phyloP scores from a whole-genome alignment of 1,139 yeast species.

The Eremothecium gossypii region DNA sequence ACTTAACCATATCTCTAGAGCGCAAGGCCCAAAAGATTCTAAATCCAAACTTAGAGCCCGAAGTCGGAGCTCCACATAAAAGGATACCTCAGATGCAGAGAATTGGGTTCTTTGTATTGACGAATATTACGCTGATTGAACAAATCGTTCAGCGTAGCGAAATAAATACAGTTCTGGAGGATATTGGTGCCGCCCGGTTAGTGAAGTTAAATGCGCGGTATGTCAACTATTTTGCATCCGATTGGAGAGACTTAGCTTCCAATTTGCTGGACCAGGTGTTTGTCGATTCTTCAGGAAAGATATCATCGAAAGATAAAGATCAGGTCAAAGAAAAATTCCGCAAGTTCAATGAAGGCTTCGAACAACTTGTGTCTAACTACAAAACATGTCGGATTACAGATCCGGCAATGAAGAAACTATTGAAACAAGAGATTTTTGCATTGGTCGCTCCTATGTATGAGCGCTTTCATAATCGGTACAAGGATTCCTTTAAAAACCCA shows the following conservation, averaged over 20 bases:
- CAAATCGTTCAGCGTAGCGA: slow-evolving; percentile 59
- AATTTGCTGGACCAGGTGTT: slow-evolving; percentile 65
- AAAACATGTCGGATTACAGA: slow-evolving; percentile 60
- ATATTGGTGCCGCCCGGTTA: slow-evolving; percentile 51
- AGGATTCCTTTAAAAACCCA: slow-evolving; percentile 28
- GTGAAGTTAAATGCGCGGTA: slow-evolving; percentile 66
- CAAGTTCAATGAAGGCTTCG: slow-evolving; percentile 75
- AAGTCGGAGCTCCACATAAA: slow-evolving; percentile 17
- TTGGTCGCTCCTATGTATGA: slow-evolving; percentile 76
- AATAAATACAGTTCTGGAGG: slow-evolving; percentile 47
- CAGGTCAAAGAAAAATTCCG: slow-evolving; percentile 78
- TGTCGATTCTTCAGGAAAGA: slow-evolving; percentile 38
- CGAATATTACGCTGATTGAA: slow-evolving; percentile 66
- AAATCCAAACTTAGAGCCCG: slow-evolving; percentile 33
- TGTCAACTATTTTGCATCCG: slow-evolving; percentile 64
- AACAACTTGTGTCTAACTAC: slow-evolving; percentile 56
- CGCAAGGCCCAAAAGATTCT: slow-evolving; percentile 40
- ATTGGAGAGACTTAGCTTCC: slow-evolving; percentile 77
- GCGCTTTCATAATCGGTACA: slow-evolving; percentile 48
- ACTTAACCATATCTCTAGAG: slow-evolving; percentile 53
- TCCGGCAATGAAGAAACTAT: slow-evolving; percentile 43
- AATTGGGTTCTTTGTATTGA: slow-evolving; percentile 61
- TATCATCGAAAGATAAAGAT: slow-evolving; percentile 66
- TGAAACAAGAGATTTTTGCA: slow-evolving; percentile 31
- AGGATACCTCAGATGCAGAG: slow-evolving; percentile 30